phyloP scores from a whole-genome alignment of 768 basidiomycete species.

The Glaciozyma martinii region DNA sequence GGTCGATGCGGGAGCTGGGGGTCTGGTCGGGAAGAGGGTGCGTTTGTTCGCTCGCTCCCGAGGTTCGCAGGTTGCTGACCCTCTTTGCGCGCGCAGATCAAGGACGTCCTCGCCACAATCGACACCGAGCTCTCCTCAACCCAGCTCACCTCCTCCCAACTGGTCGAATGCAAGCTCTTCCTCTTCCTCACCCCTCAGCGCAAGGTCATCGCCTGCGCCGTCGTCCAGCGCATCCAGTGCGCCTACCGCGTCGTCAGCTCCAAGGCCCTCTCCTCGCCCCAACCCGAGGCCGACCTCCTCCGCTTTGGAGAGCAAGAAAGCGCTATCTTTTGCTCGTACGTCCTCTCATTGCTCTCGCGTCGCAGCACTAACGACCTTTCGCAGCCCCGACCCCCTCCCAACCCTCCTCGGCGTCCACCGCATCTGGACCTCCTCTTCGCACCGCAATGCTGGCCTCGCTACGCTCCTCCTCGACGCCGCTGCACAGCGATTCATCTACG shows the following conservation, averaged over 20 bases:
- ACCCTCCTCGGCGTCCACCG: conserved; percentile 32
- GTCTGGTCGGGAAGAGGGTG: conserved; percentile 6
- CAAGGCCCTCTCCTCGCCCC: not conserved
- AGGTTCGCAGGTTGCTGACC: not conserved
- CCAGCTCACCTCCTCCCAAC: conserved; percentile 14
- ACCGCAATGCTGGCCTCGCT: conserved; percentile 25
- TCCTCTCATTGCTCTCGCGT: not conserved
- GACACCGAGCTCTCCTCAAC: conserved; percentile 27
- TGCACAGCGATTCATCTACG: conserved; percentile 26
- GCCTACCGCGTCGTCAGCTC: conserved; percentile 24
- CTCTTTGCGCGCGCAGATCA: conserved; percentile 8
- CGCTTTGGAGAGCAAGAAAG: conserved; percentile 27
- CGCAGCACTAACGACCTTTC: not conserved
- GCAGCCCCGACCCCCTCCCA: conserved; percentile 23
- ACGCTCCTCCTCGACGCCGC: conserved; percentile 17
- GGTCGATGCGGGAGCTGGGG: conserved; percentile 11
- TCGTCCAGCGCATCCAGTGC: conserved; percentile 24
- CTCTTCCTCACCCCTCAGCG: conserved; percentile 22
- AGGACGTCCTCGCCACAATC: conserved; percentile 27
- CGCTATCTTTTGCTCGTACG: conserved; percentile 33
- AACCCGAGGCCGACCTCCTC: conserved; percentile 2
- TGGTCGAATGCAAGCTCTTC: conserved; percentile 21
- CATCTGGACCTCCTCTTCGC: conserved; percentile 31
- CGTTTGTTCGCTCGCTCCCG: not conserved
- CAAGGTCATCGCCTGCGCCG: conserved; percentile 28